Evolutionary conservation across 345 rosid species (phyloP).

Genomic region (Eucalyptus brandiana): DNA sequence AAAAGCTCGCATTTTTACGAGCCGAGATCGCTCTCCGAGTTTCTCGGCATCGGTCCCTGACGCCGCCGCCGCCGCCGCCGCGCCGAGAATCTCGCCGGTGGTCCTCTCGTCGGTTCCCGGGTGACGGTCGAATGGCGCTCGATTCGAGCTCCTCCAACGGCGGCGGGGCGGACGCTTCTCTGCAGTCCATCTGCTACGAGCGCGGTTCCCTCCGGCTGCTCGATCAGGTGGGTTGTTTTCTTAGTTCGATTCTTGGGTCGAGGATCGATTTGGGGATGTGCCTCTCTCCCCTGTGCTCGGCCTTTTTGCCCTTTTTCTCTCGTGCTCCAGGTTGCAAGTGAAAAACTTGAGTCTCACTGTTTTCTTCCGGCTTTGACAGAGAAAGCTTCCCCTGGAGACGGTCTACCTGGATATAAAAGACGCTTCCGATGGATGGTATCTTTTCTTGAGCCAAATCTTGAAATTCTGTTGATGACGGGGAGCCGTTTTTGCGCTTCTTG

Average conservation of each 20-base stretch:
- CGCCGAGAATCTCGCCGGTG: not conserved
- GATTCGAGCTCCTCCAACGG: not conserved
- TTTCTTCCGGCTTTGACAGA: constrained; percentile 21
- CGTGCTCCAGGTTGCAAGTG: not conserved
- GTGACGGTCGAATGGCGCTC: not conserved
- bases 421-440: constrained; percentile 76
- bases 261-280: not conserved
- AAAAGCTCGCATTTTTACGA: not conserved
- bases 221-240: constrained; percentile 30
- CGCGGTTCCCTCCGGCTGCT: constrained; percentile 65
- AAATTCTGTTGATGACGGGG: not conserved
- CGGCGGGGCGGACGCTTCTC: constrained; percentile 9
- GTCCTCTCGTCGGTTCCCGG: not conserved
- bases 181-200: constrained; percentile 50
- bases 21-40: not conserved
- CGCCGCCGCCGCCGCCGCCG: not conserved
- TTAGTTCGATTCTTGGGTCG: not conserved
- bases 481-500: not conserved
- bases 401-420: constrained; percentile 46
- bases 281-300: not conserved
- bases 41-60: not conserved
- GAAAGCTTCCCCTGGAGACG: constrained; percentile 80
- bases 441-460: not conserved
- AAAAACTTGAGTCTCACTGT: not conserved
- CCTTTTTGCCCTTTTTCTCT: not conserved